phyloP scores from a whole-genome alignment of 2,329 filamentous ascomycete species.

The Fusarium sp. region DNA sequence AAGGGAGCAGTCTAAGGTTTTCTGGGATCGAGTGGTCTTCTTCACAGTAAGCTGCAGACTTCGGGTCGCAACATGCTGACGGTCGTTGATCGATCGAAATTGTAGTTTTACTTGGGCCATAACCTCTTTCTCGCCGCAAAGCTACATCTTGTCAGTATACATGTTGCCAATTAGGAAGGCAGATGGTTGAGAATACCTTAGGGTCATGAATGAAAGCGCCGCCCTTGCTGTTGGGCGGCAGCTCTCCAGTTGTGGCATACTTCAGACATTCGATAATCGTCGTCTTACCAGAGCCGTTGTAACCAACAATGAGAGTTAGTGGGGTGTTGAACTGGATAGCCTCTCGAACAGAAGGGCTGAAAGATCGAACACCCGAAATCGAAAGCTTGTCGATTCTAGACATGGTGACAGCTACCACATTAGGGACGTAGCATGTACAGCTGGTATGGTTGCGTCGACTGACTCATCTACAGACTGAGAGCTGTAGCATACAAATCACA shows the following conservation, averaged over 20 bases:
- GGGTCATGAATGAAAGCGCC: constrained; percentile 98
- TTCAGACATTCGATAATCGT: constrained; percentile 99
- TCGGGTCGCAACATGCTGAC: constrained; percentile 84
- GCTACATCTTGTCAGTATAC: constrained; percentile 53
- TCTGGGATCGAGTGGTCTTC: constrained; percentile 79
- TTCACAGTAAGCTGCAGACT: constrained; percentile 89
- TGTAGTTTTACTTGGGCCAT: constrained; percentile 90
- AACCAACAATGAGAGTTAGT: constrained; percentile 94
- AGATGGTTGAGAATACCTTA: constrained; percentile 65
- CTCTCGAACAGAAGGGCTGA: constrained; percentile 79
- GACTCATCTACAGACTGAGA: constrained; percentile 1
- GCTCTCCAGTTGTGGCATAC: constrained; percentile 94
- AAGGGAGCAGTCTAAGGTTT: constrained; percentile 85
- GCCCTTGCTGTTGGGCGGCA: constrained; percentile 89
- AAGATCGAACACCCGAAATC: constrained; percentile 86
- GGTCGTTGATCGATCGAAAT: constrained; percentile 82
- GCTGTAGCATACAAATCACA: not conserved
- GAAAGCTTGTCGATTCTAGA: constrained; percentile 91
- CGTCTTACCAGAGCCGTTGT: constrained; percentile 98
- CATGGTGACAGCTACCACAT: constrained; percentile 56
- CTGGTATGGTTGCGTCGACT: not conserved
- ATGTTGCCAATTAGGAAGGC: not conserved
- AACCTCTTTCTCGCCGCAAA: constrained; percentile 88
- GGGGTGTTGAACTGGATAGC: constrained; percentile 90
- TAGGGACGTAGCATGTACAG: not conserved